Percentiles rank a stretch among this genome's conserved stretches.
Evolutionary conservation across 2,329 filamentous ascomycete genomes (phyloP).

Genomic region (Fusarium azukiicola): DNA sequence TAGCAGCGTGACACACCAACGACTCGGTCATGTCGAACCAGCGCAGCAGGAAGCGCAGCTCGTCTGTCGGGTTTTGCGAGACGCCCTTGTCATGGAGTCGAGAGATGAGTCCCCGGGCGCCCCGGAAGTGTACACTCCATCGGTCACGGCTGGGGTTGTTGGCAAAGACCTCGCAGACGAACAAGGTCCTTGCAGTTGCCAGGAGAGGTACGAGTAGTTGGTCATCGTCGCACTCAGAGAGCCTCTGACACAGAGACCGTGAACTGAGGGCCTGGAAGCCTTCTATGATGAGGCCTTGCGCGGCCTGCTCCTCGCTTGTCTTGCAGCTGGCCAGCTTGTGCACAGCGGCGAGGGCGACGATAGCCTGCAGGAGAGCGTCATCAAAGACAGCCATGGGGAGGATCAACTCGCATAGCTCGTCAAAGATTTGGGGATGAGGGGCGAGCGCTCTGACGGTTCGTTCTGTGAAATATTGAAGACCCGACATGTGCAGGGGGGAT

Average conservation of each 20-base stretch:
- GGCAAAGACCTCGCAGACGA: slow-evolving; percentile 46
- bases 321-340: slow-evolving; percentile 43
- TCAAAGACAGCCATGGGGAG: slow-evolving; percentile 46
- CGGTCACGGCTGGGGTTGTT: slow-evolving; percentile 42
- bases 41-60: slow-evolving; percentile 39
- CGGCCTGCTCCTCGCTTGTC: slow-evolving; percentile 37
- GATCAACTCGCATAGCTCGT: slow-evolving; percentile 44
- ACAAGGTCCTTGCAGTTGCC: slow-evolving; percentile 36
- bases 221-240: slow-evolving; percentile 39
- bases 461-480: slow-evolving; percentile 47
- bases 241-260: slow-evolving; percentile 39
- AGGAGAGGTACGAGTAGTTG: slow-evolving; percentile 39
- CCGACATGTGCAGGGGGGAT: slow-evolving; percentile 43
- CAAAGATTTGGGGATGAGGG: slow-evolving; percentile 40
- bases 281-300: slow-evolving; percentile 39
- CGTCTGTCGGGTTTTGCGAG: slow-evolving; percentile 33
- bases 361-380: slow-evolving; percentile 39
- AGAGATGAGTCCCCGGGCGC: slow-evolving; percentile 40
- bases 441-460: slow-evolving; percentile 43
- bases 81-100: slow-evolving; percentile 33
- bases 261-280: slow-evolving; percentile 47
- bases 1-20: slow-evolving; percentile 38
- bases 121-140: slow-evolving; percentile 47
- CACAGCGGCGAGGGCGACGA: slow-evolving; percentile 43
- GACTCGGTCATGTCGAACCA: slow-evolving; percentile 49